Conservation (phyloP, 2,329 filamentous ascomycete genomes). For the Cytospora chrysosperma region DNA sequence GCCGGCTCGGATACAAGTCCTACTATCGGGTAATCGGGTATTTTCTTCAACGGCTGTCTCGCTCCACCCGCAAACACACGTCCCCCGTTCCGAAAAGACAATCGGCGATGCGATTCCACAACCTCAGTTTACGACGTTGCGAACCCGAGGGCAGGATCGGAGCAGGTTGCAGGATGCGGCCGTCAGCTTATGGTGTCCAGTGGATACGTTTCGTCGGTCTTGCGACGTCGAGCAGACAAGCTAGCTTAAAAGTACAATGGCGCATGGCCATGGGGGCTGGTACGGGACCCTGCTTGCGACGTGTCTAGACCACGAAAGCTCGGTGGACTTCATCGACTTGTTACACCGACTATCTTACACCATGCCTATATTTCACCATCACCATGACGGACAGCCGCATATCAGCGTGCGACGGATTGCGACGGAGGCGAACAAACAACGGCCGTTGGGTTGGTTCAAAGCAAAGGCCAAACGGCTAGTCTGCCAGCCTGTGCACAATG, state of each 20-base stretch:
- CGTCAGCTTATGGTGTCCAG: neutral
- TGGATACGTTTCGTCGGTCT: neutral
- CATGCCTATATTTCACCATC: neutral
- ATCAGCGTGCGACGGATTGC: constrained; percentile 4
- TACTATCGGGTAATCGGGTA: neutral
- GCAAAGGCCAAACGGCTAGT: neutral
- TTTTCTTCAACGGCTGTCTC: neutral
- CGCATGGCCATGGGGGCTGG: neutral
- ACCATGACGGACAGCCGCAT: neutral
- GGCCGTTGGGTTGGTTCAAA: neutral
- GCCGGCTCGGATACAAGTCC: neutral
- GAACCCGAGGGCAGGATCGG: neutral
- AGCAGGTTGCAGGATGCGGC: neutral
- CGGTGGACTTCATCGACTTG: neutral
- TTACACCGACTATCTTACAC: constrained; percentile 16
- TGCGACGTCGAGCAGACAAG: neutral
- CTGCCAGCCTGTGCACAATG: neutral
- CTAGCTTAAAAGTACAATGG: neutral
- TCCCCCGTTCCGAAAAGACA: neutral
- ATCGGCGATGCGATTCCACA: neutral
- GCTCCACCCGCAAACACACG: neutral
- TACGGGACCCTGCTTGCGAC: neutral
- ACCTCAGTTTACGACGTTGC: neutral
- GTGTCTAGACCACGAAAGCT: neutral
- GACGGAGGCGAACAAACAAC: constrained; percentile 1